phyloP scores from a whole-genome alignment of 768 basidiomycete species.

The Dentipellis fragilis region DNA sequence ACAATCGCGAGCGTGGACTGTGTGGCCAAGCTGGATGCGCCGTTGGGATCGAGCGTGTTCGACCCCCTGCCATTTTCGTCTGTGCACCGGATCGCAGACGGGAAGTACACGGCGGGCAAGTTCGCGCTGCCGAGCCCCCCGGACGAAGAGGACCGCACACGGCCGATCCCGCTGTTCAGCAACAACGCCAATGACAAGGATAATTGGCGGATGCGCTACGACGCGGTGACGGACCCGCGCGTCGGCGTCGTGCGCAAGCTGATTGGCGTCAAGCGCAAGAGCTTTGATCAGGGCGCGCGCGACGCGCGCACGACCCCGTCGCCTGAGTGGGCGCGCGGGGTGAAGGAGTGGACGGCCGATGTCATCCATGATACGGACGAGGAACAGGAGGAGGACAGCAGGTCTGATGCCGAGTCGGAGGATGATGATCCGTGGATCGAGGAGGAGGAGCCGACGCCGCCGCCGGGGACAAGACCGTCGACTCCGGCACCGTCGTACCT shows the following conservation, averaged over 20 bases:
- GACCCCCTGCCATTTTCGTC: constrained; percentile 69
- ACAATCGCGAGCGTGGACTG: constrained; percentile 1
- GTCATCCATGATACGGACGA: constrained; percentile 16
- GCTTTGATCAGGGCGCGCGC: constrained; percentile 26
- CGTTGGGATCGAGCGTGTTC: constrained; percentile 30
- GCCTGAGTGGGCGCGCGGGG: constrained; percentile 31
- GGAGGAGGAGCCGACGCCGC: constrained; percentile 8
- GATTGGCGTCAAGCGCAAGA: constrained; percentile 63
- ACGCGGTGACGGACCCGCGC: constrained; percentile 59
- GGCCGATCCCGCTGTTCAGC: constrained; percentile 18
- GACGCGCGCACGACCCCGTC: constrained; percentile 26
- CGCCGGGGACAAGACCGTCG: constrained; percentile 41
- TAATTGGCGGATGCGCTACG: constrained; percentile 46
- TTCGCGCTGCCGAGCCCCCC: constrained; percentile 61
- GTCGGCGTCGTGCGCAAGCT: constrained; percentile 58
- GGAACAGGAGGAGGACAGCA: constrained; percentile 25
- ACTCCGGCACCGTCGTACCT: constrained; percentile 68
- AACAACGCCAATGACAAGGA: constrained; percentile 14
- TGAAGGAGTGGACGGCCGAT: constrained; percentile 37
- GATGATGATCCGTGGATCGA: constrained; percentile 27
- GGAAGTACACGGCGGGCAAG: constrained; percentile 69
- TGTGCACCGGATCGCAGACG: constrained; percentile 53
- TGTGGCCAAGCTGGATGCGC: constrained; percentile 12
- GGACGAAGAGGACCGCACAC: constrained; percentile 28
- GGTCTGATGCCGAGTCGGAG: constrained; percentile 29